Base-by-base conservation (phyloP, 1,284 basidiomycete species). In the Trametes polyzona region DNA sequence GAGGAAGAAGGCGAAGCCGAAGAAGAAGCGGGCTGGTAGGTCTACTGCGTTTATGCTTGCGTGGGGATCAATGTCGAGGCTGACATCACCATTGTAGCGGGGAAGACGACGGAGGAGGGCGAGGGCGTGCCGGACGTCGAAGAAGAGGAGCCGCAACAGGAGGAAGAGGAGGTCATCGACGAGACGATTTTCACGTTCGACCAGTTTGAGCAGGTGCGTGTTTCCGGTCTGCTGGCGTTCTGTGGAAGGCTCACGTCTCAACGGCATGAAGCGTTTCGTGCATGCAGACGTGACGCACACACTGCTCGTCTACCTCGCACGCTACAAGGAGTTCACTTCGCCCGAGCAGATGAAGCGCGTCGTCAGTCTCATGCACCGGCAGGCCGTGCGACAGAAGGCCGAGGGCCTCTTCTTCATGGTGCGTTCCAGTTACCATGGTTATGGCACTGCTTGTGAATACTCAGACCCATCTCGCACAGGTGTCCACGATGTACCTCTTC, bases 391-490 rank as follows among this genome's bases (percentile, higher is more conserved):
- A 66, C 87, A 89, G 9, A 93, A 96, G 69, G 93, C 93, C 0
- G 95, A 97, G 70, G 93, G 89, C 0, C 75, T 98, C 12, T 97
- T 93, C 75, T 98, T 95, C 82, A 93, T 95, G 73, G 94, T 93
- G 56, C 58, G 82, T 71, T 29, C 33, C 47, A 16, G 9, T 24
- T 7, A 26, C 24, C n/a, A 3, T 19, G 37, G n/a, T n/a, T n/a
- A n/a, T n/a, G n/a, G n/a, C n/a, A n/a, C n/a, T n/a, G n/a, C n/a
- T n/a, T n/a, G n/a, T n/a, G n/a, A n/a, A n/a, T 41, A 14, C 40
- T 41, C 11, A 41, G 40, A 16, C 3, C 11, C 11, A 24, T 2
- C 9, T 3, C n/a, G n/a, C 3, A 17, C 74, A 96, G 94, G 93
- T 92, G 7, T 93, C 94, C 23, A 90, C 90, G 5, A 74, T 97